phyloP scores from a whole-genome alignment of 768 basidiomycete species.

The Agrocybe pediades region DNA sequence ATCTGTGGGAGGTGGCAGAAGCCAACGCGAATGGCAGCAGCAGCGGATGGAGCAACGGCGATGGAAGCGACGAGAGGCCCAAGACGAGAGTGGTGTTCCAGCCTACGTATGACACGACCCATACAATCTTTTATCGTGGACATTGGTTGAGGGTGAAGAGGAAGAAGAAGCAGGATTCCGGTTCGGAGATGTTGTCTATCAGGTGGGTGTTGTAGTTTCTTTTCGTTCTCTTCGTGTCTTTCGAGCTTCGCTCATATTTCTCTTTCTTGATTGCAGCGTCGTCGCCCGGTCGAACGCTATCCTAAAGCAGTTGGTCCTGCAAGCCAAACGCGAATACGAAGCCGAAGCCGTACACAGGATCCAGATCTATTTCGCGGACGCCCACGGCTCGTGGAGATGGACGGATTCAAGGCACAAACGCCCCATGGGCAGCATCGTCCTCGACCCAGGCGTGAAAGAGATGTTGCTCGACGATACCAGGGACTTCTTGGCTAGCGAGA shows the following conservation, averaged over 20 bases:
- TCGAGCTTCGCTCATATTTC: neutral
- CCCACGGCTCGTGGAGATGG: slow-evolving; percentile 87
- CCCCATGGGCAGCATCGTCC: slow-evolving; percentile 84
- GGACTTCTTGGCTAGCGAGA: slow-evolving; percentile 84
- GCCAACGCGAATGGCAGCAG: slow-evolving; percentile 6
- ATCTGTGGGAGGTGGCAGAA: slow-evolving; percentile 28
- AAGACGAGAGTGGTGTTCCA: slow-evolving; percentile 87
- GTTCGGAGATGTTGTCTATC: slow-evolving; percentile 76
- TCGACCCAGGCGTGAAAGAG: slow-evolving; percentile 88
- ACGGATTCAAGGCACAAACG: slow-evolving; percentile 87
- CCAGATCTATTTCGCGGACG: slow-evolving; percentile 89
- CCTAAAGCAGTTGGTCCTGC: slow-evolving; percentile 85
- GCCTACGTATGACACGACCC: slow-evolving; percentile 85
- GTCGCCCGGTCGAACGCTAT: slow-evolving; percentile 83
- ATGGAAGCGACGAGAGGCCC: slow-evolving; percentile 41
- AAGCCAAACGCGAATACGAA: slow-evolving; percentile 89
- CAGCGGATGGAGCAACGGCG: slow-evolving; percentile 31
- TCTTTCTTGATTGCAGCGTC: slow-evolving; percentile 46
- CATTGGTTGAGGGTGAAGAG: slow-evolving; percentile 83
- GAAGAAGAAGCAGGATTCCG: slow-evolving; percentile 62
- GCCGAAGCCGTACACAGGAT: slow-evolving; percentile 86
- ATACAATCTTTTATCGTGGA: slow-evolving; percentile 84
- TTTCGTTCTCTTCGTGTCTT: neutral
- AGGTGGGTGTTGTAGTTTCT: slow-evolving; percentile 41
- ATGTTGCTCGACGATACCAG: slow-evolving; percentile 82